A percentile compares a stretch with the other conserved stretches of the same genome.
Conservation (phyloP, 169 alveolate genomes). For the Plasmodium reichenowi region DNA sequence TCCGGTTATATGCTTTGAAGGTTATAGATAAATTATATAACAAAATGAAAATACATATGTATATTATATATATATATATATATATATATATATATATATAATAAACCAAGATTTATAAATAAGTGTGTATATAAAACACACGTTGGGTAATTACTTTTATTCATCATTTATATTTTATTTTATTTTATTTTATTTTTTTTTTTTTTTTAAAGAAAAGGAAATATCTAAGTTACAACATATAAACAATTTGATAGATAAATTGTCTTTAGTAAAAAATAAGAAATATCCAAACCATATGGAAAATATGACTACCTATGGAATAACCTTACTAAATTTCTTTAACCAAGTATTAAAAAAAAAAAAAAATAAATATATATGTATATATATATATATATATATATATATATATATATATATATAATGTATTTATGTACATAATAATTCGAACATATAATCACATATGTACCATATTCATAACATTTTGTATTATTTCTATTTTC, state of each 20-base stretch:
- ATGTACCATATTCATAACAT: no score
- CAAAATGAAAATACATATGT: not conserved
- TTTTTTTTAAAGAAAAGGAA: conserved; percentile 32
- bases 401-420: conserved; percentile 10
- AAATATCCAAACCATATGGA: conserved; percentile 25
- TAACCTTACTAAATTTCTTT: conserved; percentile 43
- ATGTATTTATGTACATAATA: not conserved
- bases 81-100: not conserved
- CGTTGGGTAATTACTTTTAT: not conserved
- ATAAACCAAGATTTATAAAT: not conserved
- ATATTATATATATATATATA: not conserved
- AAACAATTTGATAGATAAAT: conserved; percentile 8
- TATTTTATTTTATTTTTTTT: no score
- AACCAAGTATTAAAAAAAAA: conserved; percentile 35
- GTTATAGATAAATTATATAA: not conserved
- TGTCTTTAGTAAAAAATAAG: conserved; percentile 3
- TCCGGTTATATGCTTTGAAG: conserved; percentile 35
- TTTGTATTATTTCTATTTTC: not conserved
- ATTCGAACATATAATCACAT: not conserved
- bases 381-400: conserved; percentile 5
- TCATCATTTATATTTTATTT: no score
- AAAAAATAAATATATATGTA: not conserved
- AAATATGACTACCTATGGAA: conserved; percentile 56
- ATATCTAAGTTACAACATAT: conserved; percentile 18
- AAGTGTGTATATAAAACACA: not conserved